Conservation (phyloP, 2,329 filamentous ascomycete genomes). For the Aspergillus eucalypticola region DNA sequence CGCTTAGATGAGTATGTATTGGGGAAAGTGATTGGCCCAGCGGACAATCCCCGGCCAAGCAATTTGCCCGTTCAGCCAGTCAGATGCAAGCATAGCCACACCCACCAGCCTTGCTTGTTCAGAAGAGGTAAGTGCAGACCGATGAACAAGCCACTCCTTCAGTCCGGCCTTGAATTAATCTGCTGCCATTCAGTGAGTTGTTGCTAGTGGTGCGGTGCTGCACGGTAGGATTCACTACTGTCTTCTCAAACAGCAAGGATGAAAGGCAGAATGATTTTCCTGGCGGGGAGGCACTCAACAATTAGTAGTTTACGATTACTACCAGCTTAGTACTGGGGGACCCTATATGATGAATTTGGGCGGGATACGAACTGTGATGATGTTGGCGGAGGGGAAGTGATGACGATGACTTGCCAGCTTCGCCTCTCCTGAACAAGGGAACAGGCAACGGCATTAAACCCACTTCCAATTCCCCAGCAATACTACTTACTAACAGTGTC, state of each 20-base stretch:
- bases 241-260: no score
- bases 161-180: neutral
- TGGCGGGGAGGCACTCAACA: neutral
- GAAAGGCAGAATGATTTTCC: constrained; percentile 1
- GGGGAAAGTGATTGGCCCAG: constrained; percentile 5
- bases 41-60: neutral
- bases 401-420: neutral
- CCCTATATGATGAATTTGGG: no score
- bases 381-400: neutral
- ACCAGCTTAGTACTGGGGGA: no score
- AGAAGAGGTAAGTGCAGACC: neutral
- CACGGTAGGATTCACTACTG: neutral
- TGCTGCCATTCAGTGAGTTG: no score
- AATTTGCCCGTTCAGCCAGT: neutral
- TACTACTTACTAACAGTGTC: neutral
- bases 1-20: neutral
- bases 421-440: constrained; percentile 1
- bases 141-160: neutral
- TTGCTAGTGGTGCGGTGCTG: neutral
- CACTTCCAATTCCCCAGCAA: neutral
- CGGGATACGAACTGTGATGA: neutral
- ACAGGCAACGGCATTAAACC: constrained; percentile 16
- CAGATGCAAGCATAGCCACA: neutral
- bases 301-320: no score
- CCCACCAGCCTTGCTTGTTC: neutral